phyloP scores from a whole-genome alignment of 2,329 filamentous ascomycete genomes.

The Pezicula radicicola region DNA sequence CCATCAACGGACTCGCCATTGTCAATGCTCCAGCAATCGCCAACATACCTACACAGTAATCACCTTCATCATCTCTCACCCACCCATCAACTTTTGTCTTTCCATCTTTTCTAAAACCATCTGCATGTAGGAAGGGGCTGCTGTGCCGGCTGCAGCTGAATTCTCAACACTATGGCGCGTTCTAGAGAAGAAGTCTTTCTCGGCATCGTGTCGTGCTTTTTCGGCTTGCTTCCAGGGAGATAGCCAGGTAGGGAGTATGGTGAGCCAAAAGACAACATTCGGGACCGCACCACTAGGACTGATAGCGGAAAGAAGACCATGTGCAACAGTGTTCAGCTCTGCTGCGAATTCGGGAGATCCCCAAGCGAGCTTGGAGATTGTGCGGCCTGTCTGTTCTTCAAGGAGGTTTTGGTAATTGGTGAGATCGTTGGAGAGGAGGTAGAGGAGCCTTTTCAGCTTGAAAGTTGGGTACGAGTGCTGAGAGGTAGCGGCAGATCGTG shows the following conservation, averaged over 20 bases:
- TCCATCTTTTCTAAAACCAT: slow-evolving; percentile 38
- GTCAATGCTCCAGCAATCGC: slow-evolving; percentile 37
- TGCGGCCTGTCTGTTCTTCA: slow-evolving; percentile 45
- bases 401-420: slow-evolving; percentile 42
- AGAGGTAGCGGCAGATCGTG: slow-evolving; percentile 30
- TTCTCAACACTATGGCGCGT: slow-evolving; percentile 35
- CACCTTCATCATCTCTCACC: slow-evolving; percentile 35
- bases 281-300: slow-evolving; percentile 43
- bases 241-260: slow-evolving; percentile 35
- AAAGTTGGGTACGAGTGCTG: slow-evolving; percentile 40
- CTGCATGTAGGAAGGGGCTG: slow-evolving; percentile 38
- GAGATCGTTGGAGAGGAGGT: slow-evolving; percentile 36
- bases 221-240: slow-evolving; percentile 46
- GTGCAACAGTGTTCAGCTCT: slow-evolving; percentile 40
- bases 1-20: slow-evolving; percentile 8
- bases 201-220: slow-evolving; percentile 34
- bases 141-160: slow-evolving; percentile 27
- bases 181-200: slow-evolving; percentile 34
- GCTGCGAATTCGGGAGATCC: slow-evolving; percentile 38
- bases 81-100: slow-evolving; percentile 25
- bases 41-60: slow-evolving; percentile 44
- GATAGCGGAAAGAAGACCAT: slow-evolving; percentile 43
- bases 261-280: slow-evolving; percentile 42
- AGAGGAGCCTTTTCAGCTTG: slow-evolving; percentile 36
- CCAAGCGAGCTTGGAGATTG: slow-evolving; percentile 43